These are phyloP conservation scores for Logfia minima DNA, from an alignment of 129 eudicot genomes.

Conservation along the genomic window DNA sequence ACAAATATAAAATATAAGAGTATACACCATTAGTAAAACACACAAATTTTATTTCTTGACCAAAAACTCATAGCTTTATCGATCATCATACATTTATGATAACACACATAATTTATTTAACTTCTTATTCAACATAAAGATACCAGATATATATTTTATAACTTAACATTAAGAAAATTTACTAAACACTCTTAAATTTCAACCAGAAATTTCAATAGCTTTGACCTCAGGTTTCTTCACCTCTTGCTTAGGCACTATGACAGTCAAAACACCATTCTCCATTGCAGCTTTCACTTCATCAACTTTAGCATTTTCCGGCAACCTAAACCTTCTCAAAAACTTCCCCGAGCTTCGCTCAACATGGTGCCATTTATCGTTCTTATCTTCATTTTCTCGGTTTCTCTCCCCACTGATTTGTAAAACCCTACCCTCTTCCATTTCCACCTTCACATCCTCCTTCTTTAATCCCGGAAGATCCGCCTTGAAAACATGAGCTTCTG, in stretches of 20 bases:
- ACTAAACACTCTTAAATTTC: too few relatives aligned
- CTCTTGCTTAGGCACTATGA: slow-evolving; percentile 42
- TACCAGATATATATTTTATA: too few relatives aligned
- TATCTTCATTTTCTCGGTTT: slow-evolving; percentile 36
- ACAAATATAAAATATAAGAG: too few relatives aligned
- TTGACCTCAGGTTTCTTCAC: slow-evolving; percentile 39
- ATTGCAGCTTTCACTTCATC: slow-evolving; percentile 44
- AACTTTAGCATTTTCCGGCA: slow-evolving; percentile 40
- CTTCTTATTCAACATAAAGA: too few relatives aligned
- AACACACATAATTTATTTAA: too few relatives aligned
- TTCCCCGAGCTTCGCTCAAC: slow-evolving; percentile 39
- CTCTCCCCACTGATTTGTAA: slow-evolving; percentile 47
- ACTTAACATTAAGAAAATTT: too few relatives aligned
- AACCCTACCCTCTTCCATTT: slow-evolving; percentile 40
- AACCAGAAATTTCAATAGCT: background rate
- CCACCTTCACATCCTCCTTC: slow-evolving; percentile 45
- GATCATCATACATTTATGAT: too few relatives aligned
- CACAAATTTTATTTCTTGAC: too few relatives aligned
- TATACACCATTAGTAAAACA: too few relatives aligned
- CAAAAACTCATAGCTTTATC: too few relatives aligned
- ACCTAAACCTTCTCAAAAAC: slow-evolving; percentile 40
- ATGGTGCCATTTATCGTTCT: slow-evolving; percentile 45
- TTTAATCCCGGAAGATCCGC: slow-evolving; percentile 51
- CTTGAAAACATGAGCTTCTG: slow-evolving; percentile 43
- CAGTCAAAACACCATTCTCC: slow-evolving; percentile 47